phyloP scores from a whole-genome alignment of 1,284 basidiomycete genomes.

The Rhodotorula sp. region DNA sequence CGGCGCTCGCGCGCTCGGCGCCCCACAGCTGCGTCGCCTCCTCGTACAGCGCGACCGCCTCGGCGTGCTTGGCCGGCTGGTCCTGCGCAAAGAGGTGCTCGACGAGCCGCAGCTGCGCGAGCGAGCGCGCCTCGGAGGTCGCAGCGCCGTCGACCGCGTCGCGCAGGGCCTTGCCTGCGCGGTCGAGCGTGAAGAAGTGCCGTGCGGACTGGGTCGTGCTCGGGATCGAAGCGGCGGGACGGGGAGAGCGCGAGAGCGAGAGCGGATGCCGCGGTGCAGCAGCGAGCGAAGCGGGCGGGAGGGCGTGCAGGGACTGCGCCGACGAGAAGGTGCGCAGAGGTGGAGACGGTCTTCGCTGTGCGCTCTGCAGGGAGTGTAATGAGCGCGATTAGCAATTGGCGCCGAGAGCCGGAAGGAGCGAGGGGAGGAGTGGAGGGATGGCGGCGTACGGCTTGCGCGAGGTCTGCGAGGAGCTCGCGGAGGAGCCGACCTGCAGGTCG shows the following conservation, averaged over 20 bases:
- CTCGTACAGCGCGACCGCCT: constrained; percentile 24
- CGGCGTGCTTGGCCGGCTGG: neutral
- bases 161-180: neutral
- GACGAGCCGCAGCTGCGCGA: constrained; percentile 1
- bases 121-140: neutral
- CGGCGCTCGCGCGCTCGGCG: neutral
- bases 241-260: neutral
- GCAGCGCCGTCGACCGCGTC: constrained; percentile 1
- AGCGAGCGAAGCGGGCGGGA: neutral
- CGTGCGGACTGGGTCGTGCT: neutral
- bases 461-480: constrained; percentile 19
- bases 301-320: neutral
- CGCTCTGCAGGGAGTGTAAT: neutral
- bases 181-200: neutral
- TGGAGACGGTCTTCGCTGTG: neutral
- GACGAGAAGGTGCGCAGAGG: constrained; percentile 23
- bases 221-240: neutral
- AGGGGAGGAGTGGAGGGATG: neutral
- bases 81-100: constrained; percentile 1
- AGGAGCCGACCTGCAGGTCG: constrained; percentile 10
- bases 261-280: neutral
- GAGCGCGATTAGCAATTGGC: neutral
- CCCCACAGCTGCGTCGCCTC: constrained; percentile 24
- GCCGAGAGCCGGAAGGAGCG: neutral
- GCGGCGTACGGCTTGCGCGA: constrained; percentile 23